These are phyloP conservation scores for Vanrija pseudolonga DNA, from an alignment of 1,284 basidiomycete genomes.

Conservation along the genomic window DNA sequence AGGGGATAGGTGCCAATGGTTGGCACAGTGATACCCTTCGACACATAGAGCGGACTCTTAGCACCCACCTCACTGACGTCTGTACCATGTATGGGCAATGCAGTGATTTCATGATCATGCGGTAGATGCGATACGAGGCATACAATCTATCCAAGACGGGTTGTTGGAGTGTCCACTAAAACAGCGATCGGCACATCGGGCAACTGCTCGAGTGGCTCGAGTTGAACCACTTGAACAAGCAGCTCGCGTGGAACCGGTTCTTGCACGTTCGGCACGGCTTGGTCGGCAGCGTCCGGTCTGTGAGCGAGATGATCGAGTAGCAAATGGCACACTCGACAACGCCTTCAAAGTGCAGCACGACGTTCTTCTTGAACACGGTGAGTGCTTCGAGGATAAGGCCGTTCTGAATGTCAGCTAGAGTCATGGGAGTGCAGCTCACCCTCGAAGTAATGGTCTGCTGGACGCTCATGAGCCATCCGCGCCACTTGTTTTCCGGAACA, in stretches of 20 bases:
- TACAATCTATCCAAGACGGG: no score
- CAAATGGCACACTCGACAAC: slow-evolving; percentile 92
- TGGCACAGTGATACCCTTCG: no score
- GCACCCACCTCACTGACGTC: not conserved
- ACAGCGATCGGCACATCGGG: slow-evolving; percentile 71
- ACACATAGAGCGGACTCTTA: not conserved
- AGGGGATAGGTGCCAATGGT: no score
- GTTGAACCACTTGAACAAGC: slow-evolving; percentile 95
- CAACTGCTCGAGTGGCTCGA: slow-evolving; percentile 80
- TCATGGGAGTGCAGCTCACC: slow-evolving; percentile 52
- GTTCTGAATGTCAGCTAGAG: slow-evolving; percentile 56
- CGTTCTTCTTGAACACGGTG: slow-evolving; percentile 92
- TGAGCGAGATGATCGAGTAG: slow-evolving; percentile 92
- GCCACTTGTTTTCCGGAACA: slow-evolving; percentile 85
- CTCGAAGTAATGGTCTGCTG: slow-evolving; percentile 87
- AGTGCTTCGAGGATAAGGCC: slow-evolving; percentile 88
- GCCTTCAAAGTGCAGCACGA: slow-evolving; percentile 84
- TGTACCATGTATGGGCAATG: not conserved
- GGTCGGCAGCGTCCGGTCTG: slow-evolving; percentile 80
- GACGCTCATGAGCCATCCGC: slow-evolving; percentile 88
- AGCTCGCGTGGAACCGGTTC: slow-evolving; percentile 90
- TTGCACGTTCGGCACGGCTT: slow-evolving; percentile 94
- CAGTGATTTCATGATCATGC: slow-evolving; percentile 1
- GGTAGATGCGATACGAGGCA: no score
- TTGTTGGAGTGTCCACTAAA: slow-evolving; percentile 30